These are phyloP conservation scores for Mallotus repandus DNA, from an alignment of 441 rosid species.

Conservation along the genomic window DNA sequence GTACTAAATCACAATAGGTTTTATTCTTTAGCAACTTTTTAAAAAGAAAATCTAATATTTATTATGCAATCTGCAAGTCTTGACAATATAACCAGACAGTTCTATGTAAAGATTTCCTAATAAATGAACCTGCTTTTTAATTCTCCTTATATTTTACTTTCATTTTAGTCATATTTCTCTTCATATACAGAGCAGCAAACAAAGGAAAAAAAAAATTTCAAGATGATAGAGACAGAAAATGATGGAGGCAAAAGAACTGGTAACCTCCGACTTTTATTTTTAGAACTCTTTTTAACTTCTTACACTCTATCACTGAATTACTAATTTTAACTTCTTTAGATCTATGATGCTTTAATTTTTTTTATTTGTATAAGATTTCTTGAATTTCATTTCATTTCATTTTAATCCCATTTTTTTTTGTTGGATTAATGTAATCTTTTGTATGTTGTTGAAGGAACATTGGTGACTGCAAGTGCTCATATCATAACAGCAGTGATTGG, in stretches of 20 bases:
- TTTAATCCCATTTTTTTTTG: background rate
- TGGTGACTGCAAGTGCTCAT: too few relatives aligned
- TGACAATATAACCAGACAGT: background rate
- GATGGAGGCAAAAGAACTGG: conserved; percentile 20
- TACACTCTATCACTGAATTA: too few relatives aligned
- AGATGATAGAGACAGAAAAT: conserved; percentile 10
- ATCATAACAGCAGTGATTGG: conserved; percentile 53
- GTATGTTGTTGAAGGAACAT: conserved; percentile 24
- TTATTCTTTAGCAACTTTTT: background rate
- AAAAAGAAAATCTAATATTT: background rate
- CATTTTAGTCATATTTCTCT: too few relatives aligned
- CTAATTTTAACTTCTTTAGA: too few relatives aligned
- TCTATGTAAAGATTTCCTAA: too few relatives aligned
- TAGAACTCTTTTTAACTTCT: too few relatives aligned
- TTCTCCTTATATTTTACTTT: too few relatives aligned
- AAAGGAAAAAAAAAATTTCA: background rate
- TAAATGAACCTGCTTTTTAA: too few relatives aligned
- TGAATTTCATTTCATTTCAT: background rate
- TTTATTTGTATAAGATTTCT: background rate
- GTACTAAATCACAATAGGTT: too few relatives aligned
- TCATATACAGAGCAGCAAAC: too few relatives aligned
- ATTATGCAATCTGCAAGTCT: background rate
- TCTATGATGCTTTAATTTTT: too few relatives aligned
- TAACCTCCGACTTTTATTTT: background rate
- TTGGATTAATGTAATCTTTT: too few relatives aligned